Evolutionary conservation across 306 rosid species (phyloP), one percentile per base, ranked within the genome.

Genomic region (Hippophae tibetana): DNA sequence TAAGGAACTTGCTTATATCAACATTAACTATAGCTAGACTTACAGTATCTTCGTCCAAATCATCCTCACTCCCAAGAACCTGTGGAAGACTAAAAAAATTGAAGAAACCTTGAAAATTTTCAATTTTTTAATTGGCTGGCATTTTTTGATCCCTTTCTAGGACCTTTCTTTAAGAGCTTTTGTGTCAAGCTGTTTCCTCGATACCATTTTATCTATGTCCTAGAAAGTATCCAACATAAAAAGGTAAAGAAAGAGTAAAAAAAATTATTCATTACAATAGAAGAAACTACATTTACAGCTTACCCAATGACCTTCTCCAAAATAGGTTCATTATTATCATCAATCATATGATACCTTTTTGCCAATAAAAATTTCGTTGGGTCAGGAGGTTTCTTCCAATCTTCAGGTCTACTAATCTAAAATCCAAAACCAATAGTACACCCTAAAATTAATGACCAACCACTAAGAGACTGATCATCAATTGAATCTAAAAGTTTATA

Each of bases 241-340:
- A 13, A 10, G 11, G 56, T 0, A 14, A 59, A 25, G 9, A 45
- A 59, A 9, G 58, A 58, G 47, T 50, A 63, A 52, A 13, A 13
- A n/a, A n/a, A n/a, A n/a, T 13, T 60, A 7, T 26, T 7, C 10
- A 54, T 38, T 45, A 44, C 48, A 41, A 11, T 61, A 68, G 64
- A 58, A 52, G 51, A 58, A 42, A 63, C 42, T 56, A 43, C 52
- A 68, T 31, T 31, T 31, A 31, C 5, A 31, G 3, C 67, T 64
- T 70, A 87, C 95, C 95, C 95, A 69, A 82, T 78, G 47, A 93
- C 89, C 61, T 87, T 84, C 74, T 84, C 89, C 62, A 87, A 65
- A 67, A 87, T 78, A 41, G 95, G 93, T 31, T 87, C 92, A 66
- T 84, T 83, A 68, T 86, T 84, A 55, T 84, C 93, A 60, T 84